Conservation (phyloP, 345 rosid genomes). For the Sisymbrium irio region DNA sequence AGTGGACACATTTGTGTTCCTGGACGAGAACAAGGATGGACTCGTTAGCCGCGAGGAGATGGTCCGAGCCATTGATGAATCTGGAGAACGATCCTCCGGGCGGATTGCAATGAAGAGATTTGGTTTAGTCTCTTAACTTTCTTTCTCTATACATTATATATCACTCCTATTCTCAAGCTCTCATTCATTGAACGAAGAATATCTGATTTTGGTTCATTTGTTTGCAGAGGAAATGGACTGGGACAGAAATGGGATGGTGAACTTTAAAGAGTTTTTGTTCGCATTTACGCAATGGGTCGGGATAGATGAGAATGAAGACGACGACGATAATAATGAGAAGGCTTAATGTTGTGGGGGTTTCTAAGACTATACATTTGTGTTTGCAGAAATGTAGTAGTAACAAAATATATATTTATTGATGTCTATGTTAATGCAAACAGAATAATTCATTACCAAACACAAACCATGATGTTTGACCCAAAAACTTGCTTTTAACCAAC, state of each 20-base stretch:
- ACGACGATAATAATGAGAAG: slow-evolving; percentile 39
- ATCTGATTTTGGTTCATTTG: neutral
- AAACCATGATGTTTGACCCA: slow-evolving; percentile 22
- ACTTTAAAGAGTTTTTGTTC: slow-evolving; percentile 89
- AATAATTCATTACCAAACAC: slow-evolving; percentile 28
- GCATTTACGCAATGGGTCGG: slow-evolving; percentile 95
- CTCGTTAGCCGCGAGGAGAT: slow-evolving; percentile 85
- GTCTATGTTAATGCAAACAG: slow-evolving; percentile 25
- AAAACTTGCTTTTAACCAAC: slow-evolving; percentile 23
- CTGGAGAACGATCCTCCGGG: slow-evolving; percentile 89
- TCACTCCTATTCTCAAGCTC: neutral
- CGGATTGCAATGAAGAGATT: slow-evolving; percentile 90
- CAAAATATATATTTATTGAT: slow-evolving; percentile 12
- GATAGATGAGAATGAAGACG: slow-evolving; percentile 69
- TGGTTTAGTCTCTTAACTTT: slow-evolving; percentile 41
- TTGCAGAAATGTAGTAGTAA: slow-evolving; percentile 9
- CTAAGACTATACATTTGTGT: neutral
- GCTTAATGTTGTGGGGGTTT: neutral
- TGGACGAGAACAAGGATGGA: slow-evolving; percentile 89
- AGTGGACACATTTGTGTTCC: slow-evolving; percentile 81
- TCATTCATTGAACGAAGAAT: neutral
- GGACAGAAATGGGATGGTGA: slow-evolving; percentile 93
- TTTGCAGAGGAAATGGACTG: slow-evolving; percentile 99
- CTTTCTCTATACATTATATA: slow-evolving; percentile 11
- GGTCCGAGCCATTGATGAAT: slow-evolving; percentile 80